Evolutionary conservation across 345 rosid genomes (phyloP), one percentile per base, ranked within the genome.

Genomic region (Brassica juncea): DNA sequence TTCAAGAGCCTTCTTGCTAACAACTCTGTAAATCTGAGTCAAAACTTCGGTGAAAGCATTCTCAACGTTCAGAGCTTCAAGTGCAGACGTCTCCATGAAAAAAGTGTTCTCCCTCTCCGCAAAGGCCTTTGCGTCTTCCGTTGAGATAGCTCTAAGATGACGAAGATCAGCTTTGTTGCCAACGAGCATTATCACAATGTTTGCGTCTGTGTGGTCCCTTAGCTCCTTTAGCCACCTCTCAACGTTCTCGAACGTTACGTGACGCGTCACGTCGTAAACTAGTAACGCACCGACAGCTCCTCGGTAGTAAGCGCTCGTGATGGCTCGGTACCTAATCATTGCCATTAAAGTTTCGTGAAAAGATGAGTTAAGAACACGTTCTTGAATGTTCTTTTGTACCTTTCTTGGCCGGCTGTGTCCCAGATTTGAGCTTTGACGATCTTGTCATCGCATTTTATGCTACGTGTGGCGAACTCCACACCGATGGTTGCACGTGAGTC

Each of bases 381-480:
- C 42, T 37, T 37, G 42, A 37, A 37, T 37, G 3, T 37, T 37
- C 8, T 37, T 37, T 15, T 1, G 23, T 68, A 89, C 92, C 97
- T 89, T 83, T 94, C 98, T 81, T 94, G 98, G 14, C 98, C 98
- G 7, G 98, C 98, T 0, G 97, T 90, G 71, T 94, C 98, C 97
- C 98, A 94, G 77, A 92, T 92, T 89, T 94, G 98, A 31, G 97
- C 98, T 80, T 92, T 92, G 62, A 94, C 88, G 44, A 89, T 88
- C 82, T 94, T 92, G 28, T 92, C 98, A 12, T 92, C 97, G 54
- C 92, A 89, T 5, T 83, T 89, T 63, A 92, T 87, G 65, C 90
- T 88, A 47, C 94, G 92, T 35, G 98, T 94, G 27, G 93, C 97
- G 73, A 94, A 94, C 84, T 94, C 98, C 0, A 90, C 97, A 75